Evolutionary conservation across 202 grass and related monocot genomes (phyloP), one percentile per base, ranked within the genome.

Genomic region (Musa balbisiana): DNA sequence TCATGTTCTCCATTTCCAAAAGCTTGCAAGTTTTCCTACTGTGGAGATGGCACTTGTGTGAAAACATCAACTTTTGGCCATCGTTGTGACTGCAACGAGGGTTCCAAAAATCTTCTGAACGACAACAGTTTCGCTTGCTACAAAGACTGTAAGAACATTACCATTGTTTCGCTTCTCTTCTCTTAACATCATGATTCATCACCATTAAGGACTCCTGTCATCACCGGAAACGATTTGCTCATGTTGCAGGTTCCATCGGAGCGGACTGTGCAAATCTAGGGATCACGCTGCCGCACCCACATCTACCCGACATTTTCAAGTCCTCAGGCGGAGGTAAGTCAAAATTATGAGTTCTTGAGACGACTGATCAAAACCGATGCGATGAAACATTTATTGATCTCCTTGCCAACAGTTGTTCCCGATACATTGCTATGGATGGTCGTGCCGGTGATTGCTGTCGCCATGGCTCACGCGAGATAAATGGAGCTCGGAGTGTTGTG

Each of bases 71-170:
- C 78, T 64, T 55, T 84, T 71, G 82, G 49, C 43, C 86, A 97
- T 79, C 83, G 80, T 51, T 97, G 93, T 52, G 63, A 86, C 15
- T 93, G 93, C 66, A 73, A 81, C 22, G 83, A 93, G 58, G 90
- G 90, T 62, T 87, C 73, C 83, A 78, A 79, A 76, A 97, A 97
- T 71, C 88, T 93, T 87, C 76, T 97, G 22, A 97, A 93, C 74
- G 67, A 78, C 53, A 87, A 78, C 68, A 77, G 65, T 3, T 83
- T 93, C 75, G 88, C 93, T 75, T 97, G 93, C 52, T 97, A 82
- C 63, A 75, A 66, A 19, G 82, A 76, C 16, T 97, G 93, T 91
- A 84, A 87, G 88, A 74, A 66, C 14, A n/a, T 62, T 33, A 3
- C 3, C n/a, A 33, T 33, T 33, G 29, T 4, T 33, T 33, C 29